Base-by-base conservation (phyloP, 441 rosid species). In the Syzygium syzygioides region DNA sequence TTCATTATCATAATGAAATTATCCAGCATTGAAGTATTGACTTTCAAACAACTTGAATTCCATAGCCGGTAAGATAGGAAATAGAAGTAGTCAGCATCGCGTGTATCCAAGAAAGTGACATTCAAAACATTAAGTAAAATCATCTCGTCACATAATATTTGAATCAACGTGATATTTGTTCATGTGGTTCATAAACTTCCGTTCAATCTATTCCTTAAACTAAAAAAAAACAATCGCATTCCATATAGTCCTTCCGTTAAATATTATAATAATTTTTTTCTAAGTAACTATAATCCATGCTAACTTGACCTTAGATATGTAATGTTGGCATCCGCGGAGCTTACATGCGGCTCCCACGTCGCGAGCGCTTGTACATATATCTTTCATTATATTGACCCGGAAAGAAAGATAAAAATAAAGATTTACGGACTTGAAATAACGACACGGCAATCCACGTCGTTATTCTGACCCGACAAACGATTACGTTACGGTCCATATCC, bases 21-120 rank as follows among this genome's bases (percentile, higher is more conserved):
- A 68, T 68, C 80, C 4, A 0, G 20, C 25, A 19, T 0, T 0
- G 2, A 68, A 41, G 8, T 6, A 26, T 2, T 0, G 48, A 34
- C 4, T 68, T 68, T 34, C 80, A 76, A 41, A 76, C 45, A 41
- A 12, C 52, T 76, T 0, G n/a, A 76, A 37, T 76, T 76, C 28
- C 18, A 23, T 20, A 5, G 52, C 12, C 9, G 7, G n/a, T 20
- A 28, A 76, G 18, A 12, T 23, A 37, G n/a, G 8, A 37, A 6
- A 76, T 37, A 37, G 52, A 37, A 23, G 5, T 37, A 76, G 83
- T n/a, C 41, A 23, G 1, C 5, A 0, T 41, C 41, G 9, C 10
- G 17, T 19, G 52, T 14, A 4, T 71, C n/a, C 9, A 37, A 37
- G n/a, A 71, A 37, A 71, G 52, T 3, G 9, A 10, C 13, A 20